A percentile compares a stretch with the other conserved stretches of the same genome.
Evolutionary conservation across 1,284 basidiomycete species (phyloP).

Genomic region (Ganoderma boninense): DNA sequence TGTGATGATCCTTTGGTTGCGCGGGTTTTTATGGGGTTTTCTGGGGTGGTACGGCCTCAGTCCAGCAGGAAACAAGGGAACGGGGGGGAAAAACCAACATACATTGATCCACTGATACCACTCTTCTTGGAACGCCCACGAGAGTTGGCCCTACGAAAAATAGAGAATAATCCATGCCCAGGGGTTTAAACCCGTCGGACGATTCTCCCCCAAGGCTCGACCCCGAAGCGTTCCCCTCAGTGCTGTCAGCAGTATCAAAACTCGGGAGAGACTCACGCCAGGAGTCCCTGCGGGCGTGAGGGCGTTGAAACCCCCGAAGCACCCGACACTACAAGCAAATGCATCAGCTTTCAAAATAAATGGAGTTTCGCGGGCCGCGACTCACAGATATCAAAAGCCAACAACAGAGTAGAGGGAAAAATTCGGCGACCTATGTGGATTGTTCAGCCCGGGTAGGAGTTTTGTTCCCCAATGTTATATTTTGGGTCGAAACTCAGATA

Average conservation of each 20-base stretch:
- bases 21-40: conserved; percentile 49
- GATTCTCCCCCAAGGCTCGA: conserved; percentile 49
- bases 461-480: too few relatives aligned
- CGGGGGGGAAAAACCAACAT: conserved; percentile 5
- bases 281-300: conserved; percentile 39
- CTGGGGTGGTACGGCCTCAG: conserved; percentile 20
- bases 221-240: conserved; percentile 43
- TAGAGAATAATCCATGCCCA: conserved; percentile 70
- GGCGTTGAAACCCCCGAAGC: conserved; percentile 9
- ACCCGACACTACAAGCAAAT: not conserved
- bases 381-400: conserved; percentile 8
- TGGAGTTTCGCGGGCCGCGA: not conserved
- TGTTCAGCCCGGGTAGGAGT: not conserved
- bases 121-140: conserved; percentile 48
- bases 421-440: conserved; percentile 6
- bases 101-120: conserved; percentile 62
- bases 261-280: conserved; percentile 32
- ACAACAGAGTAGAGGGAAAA: not conserved
- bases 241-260: not conserved
- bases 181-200: conserved; percentile 49
- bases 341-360: not conserved
- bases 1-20: conserved; percentile 58
- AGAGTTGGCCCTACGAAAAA: conserved; percentile 67
- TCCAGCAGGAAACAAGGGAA: conserved; percentile 14
- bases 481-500: conserved; percentile 26